A percentile compares a stretch with the other conserved stretches of the same genome.
These are phyloP conservation scores for Colletotrichum eleusines DNA, from an alignment of 2,329 filamentous ascomycete species.

Conservation along the genomic window DNA sequence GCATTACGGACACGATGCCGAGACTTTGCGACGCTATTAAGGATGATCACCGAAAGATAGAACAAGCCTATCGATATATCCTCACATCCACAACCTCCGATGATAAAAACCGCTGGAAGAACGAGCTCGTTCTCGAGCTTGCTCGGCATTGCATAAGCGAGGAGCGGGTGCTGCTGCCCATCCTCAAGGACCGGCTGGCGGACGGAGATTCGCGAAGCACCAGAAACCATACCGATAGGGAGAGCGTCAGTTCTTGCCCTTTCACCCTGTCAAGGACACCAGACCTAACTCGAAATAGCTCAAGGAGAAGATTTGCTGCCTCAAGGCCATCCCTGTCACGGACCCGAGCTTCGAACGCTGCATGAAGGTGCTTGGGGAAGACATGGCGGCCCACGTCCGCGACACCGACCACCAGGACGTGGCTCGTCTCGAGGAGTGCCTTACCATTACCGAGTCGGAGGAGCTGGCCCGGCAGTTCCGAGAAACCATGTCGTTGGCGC, in stretches of 20 bases:
- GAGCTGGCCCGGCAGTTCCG: slow-evolving; percentile 21
- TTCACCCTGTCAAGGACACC: fast-evolving
- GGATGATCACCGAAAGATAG: slow-evolving; percentile 36
- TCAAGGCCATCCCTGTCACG: slow-evolving; percentile 15
- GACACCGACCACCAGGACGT: slow-evolving; percentile 34
- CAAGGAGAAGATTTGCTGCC: slow-evolving; percentile 34
- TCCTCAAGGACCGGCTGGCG: slow-evolving; percentile 13
- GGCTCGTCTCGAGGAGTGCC: slow-evolving; percentile 29
- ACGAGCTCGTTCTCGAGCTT: slow-evolving; percentile 34
- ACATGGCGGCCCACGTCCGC: slow-evolving; percentile 31
- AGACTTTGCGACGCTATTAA: slow-evolving; percentile 35
- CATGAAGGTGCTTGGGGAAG: slow-evolving; percentile 22
- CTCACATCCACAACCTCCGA: slow-evolving; percentile 16
- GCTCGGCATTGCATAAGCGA: slow-evolving; percentile 39
- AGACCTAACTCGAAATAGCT: slow-evolving; percentile 7
- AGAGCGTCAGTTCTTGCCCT: slow-evolving; percentile 32
- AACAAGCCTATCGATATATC: slow-evolving; percentile 34
- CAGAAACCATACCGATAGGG: slow-evolving; percentile 17
- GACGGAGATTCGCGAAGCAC: slow-evolving; percentile 31
- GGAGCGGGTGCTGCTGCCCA: slow-evolving; percentile 29
- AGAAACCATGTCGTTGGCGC: slow-evolving; percentile 28
- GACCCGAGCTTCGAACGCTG: slow-evolving; percentile 27
- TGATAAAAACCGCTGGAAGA: slow-evolving; percentile 33
- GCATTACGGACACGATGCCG: slow-evolving; percentile 21
- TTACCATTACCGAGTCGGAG: slow-evolving; percentile 34